These are phyloP conservation scores for Persicaria tinctoria DNA, from an alignment of 148 eudicot genomes.

Conservation along the genomic window DNA sequence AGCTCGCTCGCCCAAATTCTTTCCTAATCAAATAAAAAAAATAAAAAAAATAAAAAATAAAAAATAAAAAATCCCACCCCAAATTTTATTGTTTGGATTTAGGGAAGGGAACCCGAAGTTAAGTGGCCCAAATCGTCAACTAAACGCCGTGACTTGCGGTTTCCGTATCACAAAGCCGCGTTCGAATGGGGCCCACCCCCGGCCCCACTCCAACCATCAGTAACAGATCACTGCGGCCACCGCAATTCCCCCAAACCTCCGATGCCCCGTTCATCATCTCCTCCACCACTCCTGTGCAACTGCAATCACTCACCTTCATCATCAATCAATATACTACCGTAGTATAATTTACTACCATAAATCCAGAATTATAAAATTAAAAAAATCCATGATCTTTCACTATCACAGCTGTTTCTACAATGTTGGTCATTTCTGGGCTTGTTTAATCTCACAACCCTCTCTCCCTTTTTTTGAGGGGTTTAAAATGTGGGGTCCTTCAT, in stretches of 20 bases:
- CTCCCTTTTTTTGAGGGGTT: not conserved
- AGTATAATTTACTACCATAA: too few relatives aligned
- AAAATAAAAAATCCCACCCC: too few relatives aligned
- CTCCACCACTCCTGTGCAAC: too few relatives aligned
- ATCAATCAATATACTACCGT: not conserved
- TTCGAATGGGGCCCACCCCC: not conserved
- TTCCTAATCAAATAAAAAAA: too few relatives aligned
- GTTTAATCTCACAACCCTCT: not conserved
- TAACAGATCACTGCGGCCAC: not conserved
- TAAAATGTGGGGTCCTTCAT: not conserved
- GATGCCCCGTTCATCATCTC: not conserved
- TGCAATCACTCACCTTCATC: not conserved
- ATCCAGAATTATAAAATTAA: too few relatives aligned
- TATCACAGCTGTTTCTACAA: slow-evolving; percentile 9
- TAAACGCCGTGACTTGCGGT: slow-evolving; percentile 5
- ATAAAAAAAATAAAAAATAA: too few relatives aligned
- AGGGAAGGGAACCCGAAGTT: not conserved
- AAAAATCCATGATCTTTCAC: not conserved
- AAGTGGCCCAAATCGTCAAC: not conserved
- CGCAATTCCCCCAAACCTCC: not conserved
- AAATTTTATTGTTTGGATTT: too few relatives aligned
- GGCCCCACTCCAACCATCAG: not conserved
- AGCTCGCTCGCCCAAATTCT: too few relatives aligned
- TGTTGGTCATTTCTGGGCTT: not conserved
- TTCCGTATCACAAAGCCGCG: slow-evolving; percentile 1